These are phyloP conservation scores for Ensete ventricosum DNA, from an alignment of 176 grass and related monocot species.

Conservation along the genomic window DNA sequence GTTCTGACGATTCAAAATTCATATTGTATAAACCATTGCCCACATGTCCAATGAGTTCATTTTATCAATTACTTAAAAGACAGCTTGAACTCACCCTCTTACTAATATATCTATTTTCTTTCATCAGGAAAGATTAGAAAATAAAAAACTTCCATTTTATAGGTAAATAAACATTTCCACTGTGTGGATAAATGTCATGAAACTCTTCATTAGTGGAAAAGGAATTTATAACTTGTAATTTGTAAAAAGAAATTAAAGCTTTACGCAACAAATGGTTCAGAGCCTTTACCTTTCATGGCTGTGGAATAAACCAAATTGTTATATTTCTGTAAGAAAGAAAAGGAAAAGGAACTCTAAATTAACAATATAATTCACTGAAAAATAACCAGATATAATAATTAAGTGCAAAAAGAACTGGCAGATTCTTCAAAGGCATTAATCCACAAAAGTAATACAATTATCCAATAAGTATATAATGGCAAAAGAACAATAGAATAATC, in stretches of 20 bases:
- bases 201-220: slow-evolving; percentile 9
- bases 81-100: neutral
- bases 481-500: no score
- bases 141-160: neutral
- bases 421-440: neutral
- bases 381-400: neutral
- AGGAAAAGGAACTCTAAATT: neutral
- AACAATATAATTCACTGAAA: neutral
- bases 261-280: neutral
- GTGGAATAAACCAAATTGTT: slow-evolving; percentile 20
- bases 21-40: no score
- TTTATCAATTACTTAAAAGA: no score
- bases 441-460: neutral
- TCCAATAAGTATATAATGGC: no score
- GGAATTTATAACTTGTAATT: slow-evolving; percentile 2
- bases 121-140: neutral
- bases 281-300: slow-evolving; percentile 37
- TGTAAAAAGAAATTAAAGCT: neutral
- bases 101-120: neutral
- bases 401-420: neutral
- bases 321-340: slow-evolving; percentile 36
- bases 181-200: neutral
- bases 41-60: no score
- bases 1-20: no score
- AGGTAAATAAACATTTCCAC: neutral